These are phyloP conservation scores for Amorphotheca resinae DNA, from an alignment of 495 filamentous ascomycete genomes.

Conservation along the genomic window DNA sequence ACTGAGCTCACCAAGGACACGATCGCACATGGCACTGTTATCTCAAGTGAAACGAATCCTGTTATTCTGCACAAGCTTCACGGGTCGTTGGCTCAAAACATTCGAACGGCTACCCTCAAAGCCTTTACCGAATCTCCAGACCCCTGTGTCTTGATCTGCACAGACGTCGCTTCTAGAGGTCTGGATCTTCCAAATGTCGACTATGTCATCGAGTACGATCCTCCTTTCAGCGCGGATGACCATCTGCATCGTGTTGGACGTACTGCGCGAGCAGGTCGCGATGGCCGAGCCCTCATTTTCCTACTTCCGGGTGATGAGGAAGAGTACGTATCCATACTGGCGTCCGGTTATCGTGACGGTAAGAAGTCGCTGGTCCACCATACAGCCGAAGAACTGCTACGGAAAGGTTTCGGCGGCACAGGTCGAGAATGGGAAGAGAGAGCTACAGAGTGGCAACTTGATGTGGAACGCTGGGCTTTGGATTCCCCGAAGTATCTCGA, in stretches of 20 bases:
- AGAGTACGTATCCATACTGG: constrained; percentile 66
- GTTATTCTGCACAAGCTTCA: constrained; percentile 79
- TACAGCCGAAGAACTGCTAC: constrained; percentile 37
- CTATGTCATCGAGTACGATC: constrained; percentile 87
- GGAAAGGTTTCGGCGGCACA: constrained; percentile 37
- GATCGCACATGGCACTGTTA: constrained; percentile 34
- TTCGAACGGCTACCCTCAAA: constrained; percentile 71
- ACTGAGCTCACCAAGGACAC: constrained; percentile 33
- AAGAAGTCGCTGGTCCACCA: constrained; percentile 28
- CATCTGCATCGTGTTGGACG: constrained; percentile 91
- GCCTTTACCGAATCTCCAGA: constrained; percentile 55
- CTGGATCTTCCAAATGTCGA: constrained; percentile 91
- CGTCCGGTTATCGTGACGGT: constrained; percentile 19
- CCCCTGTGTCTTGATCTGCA: constrained; percentile 75
- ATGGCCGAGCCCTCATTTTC: constrained; percentile 81
- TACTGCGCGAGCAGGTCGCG: constrained; percentile 81
- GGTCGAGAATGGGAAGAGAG: constrained; percentile 50
- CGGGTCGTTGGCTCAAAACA: constrained; percentile 79
- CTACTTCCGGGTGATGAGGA: constrained; percentile 84
- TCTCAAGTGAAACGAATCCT: constrained; percentile 30
- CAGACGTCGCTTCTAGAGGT: constrained; percentile 88
- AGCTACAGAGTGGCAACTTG: constrained; percentile 67
- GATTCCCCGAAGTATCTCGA: constrained; percentile 50
- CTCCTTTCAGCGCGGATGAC: constrained; percentile 79
- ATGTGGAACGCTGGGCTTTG: constrained; percentile 58